A percentile compares a stretch with the other conserved stretches of the same genome.
Evolutionary conservation across 2,329 filamentous ascomycete species (phyloP).

Genomic region (Colletotrichum sp.): DNA sequence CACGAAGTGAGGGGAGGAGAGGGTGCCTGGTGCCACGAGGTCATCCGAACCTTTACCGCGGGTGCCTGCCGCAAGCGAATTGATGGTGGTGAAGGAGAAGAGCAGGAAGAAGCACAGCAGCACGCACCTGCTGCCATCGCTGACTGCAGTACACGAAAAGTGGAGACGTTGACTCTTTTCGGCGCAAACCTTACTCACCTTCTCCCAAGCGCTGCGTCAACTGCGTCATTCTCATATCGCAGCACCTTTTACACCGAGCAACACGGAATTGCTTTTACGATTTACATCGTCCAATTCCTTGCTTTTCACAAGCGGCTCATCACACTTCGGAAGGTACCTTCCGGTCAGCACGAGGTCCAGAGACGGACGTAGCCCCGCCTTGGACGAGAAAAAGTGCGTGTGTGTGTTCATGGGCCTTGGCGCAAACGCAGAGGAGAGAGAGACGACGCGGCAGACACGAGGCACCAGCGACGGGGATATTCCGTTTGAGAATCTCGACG

Average conservation of each 20-base stretch:
- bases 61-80: not conserved
- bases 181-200: not conserved
- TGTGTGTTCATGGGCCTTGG: not conserved
- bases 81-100: not conserved
- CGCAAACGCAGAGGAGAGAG: not conserved
- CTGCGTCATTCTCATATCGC: not conserved
- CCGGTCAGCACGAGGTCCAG: not conserved
- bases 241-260: not conserved
- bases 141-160: not conserved
- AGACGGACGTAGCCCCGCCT: not conserved
- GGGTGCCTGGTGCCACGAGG: not conserved
- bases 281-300: not conserved
- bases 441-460: not conserved
- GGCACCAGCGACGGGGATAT: not conserved
- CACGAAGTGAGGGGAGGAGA: not conserved
- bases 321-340: not conserved
- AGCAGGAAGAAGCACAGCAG: not conserved
- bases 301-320: not conserved
- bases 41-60: not conserved
- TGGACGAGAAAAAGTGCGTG: not conserved
- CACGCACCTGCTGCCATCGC: not conserved
- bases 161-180: not conserved
- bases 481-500: not conserved
- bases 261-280: not conserved
- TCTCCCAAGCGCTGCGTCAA: not conserved